These are phyloP conservation scores for Podaxis mareebaensis DNA, from an alignment of 768 basidiomycete genomes.

Conservation along the genomic window DNA sequence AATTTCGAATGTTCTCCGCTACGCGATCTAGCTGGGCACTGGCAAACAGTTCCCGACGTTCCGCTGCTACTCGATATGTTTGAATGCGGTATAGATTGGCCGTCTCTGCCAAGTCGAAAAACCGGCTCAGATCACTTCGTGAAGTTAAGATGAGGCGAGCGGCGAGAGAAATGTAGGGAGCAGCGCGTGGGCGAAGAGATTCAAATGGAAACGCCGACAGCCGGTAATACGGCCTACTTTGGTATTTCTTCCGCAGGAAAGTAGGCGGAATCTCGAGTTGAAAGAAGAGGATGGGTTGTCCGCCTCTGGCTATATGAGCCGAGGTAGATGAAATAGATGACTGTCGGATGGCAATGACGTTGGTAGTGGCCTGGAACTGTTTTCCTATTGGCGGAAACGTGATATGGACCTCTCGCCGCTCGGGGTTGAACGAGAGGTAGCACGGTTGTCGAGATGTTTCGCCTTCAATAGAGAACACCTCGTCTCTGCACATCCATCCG, in stretches of 20 bases:
- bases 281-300: constrained; percentile 41
- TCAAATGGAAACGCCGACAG: constrained; percentile 38
- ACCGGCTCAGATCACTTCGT: constrained; percentile 33
- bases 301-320: constrained; percentile 27
- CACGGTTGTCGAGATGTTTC: constrained; percentile 19
- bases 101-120: constrained; percentile 36
- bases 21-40: constrained; percentile 28
- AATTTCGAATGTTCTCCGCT: constrained; percentile 27
- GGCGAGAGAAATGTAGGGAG: constrained; percentile 51
- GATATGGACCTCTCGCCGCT: constrained; percentile 49
- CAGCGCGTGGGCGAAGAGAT: constrained; percentile 40
- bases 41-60: constrained; percentile 45
- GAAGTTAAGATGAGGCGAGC: constrained; percentile 48
- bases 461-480: constrained; percentile 52
- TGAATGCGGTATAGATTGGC: constrained; percentile 39
- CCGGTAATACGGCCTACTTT: constrained; percentile 25
- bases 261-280: constrained; percentile 35
- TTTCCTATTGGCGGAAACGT: constrained; percentile 21
- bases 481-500: constrained; percentile 60
- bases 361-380: constrained; percentile 16
- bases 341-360: constrained; percentile 43
- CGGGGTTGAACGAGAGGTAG: constrained; percentile 35
- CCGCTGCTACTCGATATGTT: constrained; percentile 37
- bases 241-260: constrained; percentile 14
- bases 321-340: constrained; percentile 42